Evolutionary conservation across 257 asterid genomes (phyloP).

Genomic region (Craterostigma plantagineum): DNA sequence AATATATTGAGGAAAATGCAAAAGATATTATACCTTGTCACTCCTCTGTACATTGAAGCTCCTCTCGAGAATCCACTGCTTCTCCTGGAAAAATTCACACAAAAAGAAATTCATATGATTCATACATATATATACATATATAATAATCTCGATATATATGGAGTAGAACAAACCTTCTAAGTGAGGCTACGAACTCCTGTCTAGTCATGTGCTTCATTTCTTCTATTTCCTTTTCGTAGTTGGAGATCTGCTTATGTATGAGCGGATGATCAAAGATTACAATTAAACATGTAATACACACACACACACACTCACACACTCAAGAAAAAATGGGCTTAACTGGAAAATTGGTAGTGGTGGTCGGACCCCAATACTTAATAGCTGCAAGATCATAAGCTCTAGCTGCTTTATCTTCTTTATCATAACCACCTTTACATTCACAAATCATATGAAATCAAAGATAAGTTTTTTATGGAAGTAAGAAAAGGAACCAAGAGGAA

Average conservation of each 20-base stretch:
- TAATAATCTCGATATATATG: too few species aligned
- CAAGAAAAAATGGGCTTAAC: slow-evolving; percentile 12
- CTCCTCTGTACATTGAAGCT: slow-evolving; percentile 87
- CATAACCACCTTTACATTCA: slow-evolving; percentile 58
- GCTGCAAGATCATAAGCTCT: slow-evolving; percentile 93
- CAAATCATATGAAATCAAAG: slow-evolving; percentile 4
- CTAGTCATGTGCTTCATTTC: slow-evolving; percentile 87
- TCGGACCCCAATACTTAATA: slow-evolving; percentile 80
- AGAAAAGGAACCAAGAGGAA: not conserved
- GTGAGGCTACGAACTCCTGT: slow-evolving; percentile 91
- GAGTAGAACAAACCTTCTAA: slow-evolving; percentile 36
- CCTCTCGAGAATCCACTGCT: slow-evolving; percentile 93
- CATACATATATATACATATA: too few species aligned
- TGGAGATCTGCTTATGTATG: slow-evolving; percentile 20
- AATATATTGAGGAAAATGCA: not conserved
- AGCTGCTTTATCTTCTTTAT: slow-evolving; percentile 87
- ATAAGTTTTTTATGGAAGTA: slow-evolving; percentile 4
- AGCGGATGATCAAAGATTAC: not conserved
- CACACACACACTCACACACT: not conserved
- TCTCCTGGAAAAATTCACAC: slow-evolving; percentile 29
- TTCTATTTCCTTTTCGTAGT: slow-evolving; percentile 59
- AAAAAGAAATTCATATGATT: too few species aligned
- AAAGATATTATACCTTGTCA: slow-evolving; percentile 45
- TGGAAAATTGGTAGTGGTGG: slow-evolving; percentile 80
- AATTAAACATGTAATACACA: not conserved